Evolutionary conservation across 2,329 filamentous ascomycete genomes (phyloP).

Genomic region (Alternaria metachromatica): DNA sequence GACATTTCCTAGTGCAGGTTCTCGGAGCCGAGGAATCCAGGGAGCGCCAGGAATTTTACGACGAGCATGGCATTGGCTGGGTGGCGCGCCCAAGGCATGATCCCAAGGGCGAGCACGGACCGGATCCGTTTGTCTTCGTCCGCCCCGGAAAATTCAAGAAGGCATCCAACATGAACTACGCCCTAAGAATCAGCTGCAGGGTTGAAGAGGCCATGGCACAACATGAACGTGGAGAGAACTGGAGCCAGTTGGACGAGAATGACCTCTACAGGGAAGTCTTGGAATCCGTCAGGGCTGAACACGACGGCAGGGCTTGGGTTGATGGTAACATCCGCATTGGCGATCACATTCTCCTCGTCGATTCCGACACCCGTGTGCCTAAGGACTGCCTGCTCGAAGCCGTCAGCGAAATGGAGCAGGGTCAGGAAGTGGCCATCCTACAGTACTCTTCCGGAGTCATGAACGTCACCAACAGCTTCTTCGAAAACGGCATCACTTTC

Average conservation of each 20-base stretch:
- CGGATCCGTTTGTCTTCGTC: constrained; percentile 20
- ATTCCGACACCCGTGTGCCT: constrained; percentile 55
- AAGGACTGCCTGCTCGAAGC: constrained; percentile 79
- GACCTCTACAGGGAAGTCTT: constrained; percentile 50
- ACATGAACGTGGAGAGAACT: constrained; percentile 27
- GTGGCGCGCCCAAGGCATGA: constrained; percentile 56
- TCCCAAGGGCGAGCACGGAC: constrained; percentile 24
- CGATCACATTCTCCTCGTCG: constrained; percentile 77
- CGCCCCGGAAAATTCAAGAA: constrained; percentile 50
- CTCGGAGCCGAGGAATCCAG: constrained; percentile 56
- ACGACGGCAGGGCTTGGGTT: constrained; percentile 74
- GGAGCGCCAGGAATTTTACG: constrained; percentile 57
- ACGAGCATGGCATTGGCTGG: constrained; percentile 59
- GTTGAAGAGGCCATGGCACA: constrained; percentile 65
- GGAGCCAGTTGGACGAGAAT: constrained; percentile 45
- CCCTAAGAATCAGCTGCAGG: constrained; percentile 65
- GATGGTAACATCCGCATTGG: constrained; percentile 86
- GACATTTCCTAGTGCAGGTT: constrained; percentile 57
- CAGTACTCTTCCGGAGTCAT: constrained; percentile 74
- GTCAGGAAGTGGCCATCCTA: constrained; percentile 78
- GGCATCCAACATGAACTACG: constrained; percentile 79
- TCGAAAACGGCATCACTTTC: constrained; percentile 79
- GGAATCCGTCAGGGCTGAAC: constrained; percentile 67
- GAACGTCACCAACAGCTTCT: constrained; percentile 75
- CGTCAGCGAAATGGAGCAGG: constrained; percentile 82